Base-by-base conservation (phyloP, 306 rosid species). In the Cicer arietinum region DNA sequence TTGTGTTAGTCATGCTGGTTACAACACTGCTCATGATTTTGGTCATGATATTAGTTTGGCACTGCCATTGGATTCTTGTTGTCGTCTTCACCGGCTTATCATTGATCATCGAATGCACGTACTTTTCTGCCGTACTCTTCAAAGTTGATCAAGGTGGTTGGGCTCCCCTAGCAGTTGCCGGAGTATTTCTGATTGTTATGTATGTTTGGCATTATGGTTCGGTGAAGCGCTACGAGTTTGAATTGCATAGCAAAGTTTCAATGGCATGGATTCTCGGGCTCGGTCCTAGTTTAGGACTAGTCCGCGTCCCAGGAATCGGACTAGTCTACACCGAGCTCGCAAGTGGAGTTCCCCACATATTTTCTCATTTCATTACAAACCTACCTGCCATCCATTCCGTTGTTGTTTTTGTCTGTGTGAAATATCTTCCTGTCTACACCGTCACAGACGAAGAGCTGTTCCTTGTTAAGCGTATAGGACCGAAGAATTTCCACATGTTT, bases 231-330 rank as follows among this genome's bases (percentile, higher is more conserved):
- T 94, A 88, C 1, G 90, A 91, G 76, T 85, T 89, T 79, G 97
- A 91, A 77, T 76, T 94, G 85, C 97, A 94, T 72, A 87, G 92
- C 76, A 94, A 90, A 87, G 97, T 94, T 17, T 91, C 98, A 18
- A 89, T 90, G 95, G 93, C 97, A n/a, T 94, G 99, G 99, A 84
- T 94, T 86, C 93, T 94, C 0, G 96, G 98, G 3, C 97, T 94
- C 16, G 99, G 99, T 40, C 96, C 98, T 2, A 91, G 98, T 84
- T 74, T 94, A 70, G 98, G 96, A 79, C 90, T 94, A 5, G 97
- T 94, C 20, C 99, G 99, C 10, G 99, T 94, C 70, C 99, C 99
- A 0, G 99, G 99, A 35, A 85, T 94, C 8, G 97, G 99, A 5
- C 86, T 94, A 44, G 99, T 94, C 64, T 94, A 94, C 83, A 92